Percentiles rank a stretch among this genome's conserved stretches.
These are phyloP conservation scores for Simmondsia chinensis DNA, from an alignment of 148 eudicot species.

Conservation along the genomic window DNA sequence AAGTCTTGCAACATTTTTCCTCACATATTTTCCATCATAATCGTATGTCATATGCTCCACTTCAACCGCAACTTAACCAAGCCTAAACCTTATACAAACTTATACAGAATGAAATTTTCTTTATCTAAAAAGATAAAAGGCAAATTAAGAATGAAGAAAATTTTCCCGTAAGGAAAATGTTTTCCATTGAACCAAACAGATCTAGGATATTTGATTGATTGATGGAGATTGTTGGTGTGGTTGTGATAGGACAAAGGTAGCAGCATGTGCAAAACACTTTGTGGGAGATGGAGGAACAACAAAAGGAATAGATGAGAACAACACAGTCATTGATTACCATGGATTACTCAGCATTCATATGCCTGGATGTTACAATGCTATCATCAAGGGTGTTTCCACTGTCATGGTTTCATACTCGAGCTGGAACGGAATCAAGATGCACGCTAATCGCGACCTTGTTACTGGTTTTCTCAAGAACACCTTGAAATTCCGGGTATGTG, in stretches of 20 bases:
- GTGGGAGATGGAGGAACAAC: constrained; percentile 68
- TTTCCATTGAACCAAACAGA: no score
- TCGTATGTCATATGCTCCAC: no score
- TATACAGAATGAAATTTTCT: no score
- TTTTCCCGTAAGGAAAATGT: no score
- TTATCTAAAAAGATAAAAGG: no score
- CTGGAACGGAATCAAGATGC: constrained; percentile 41
- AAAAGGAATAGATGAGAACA: constrained; percentile 51
- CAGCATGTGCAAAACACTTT: constrained; percentile 58
- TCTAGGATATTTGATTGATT: neutral
- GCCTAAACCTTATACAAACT: no score
- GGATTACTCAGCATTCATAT: constrained; percentile 48
- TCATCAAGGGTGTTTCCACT: constrained; percentile 49
- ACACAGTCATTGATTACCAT: constrained; percentile 32
- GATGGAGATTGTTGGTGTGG: neutral
- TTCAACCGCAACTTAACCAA: no score
- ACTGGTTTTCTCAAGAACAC: constrained; percentile 30
- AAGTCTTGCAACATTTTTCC: no score
- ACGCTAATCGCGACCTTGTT: constrained; percentile 33
- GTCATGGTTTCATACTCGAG: constrained; percentile 55
- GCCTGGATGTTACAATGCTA: constrained; percentile 44
- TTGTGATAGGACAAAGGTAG: constrained; percentile 33
- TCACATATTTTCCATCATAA: no score
- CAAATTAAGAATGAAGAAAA: no score
- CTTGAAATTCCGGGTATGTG: constrained; percentile 23